Conservation (phyloP, 805 yeast species). For the Clavispora santaluciae region DNA sequence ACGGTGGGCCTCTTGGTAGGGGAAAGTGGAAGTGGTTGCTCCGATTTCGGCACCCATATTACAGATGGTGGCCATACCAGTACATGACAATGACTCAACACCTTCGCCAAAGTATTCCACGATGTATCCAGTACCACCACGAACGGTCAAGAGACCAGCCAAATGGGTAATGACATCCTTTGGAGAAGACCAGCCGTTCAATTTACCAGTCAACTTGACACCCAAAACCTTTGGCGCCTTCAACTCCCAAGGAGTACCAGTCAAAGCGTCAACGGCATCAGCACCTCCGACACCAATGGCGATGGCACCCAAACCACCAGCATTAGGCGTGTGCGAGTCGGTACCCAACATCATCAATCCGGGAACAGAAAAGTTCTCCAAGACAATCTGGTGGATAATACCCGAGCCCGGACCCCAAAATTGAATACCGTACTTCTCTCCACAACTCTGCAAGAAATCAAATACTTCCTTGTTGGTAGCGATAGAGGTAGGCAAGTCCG, state of each 20-base stretch:
- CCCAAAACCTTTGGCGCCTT: constrained; percentile 96
- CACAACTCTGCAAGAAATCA: constrained; percentile 88
- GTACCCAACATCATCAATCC: constrained; percentile 97
- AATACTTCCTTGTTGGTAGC: constrained; percentile 91
- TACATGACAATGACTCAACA: constrained; percentile 80
- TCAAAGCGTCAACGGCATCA: constrained; percentile 96
- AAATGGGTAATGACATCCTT: constrained; percentile 91
- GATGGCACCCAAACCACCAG: constrained; percentile 97
- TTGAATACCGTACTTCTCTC: constrained; percentile 92
- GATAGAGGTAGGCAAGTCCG: constrained; percentile 76
- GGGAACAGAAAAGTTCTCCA: constrained; percentile 95
- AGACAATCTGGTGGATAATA: constrained; percentile 94
- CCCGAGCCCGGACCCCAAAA: constrained; percentile 99
- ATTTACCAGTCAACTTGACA: constrained; percentile 83
- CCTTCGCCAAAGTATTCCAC: constrained; percentile 98
- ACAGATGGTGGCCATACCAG: constrained; percentile 99
- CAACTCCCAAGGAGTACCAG: constrained; percentile 98
- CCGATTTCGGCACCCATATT: constrained; percentile 99
- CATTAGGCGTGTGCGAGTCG: constrained; percentile 98
- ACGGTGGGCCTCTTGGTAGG: constrained; percentile 77
- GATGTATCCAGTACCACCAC: constrained; percentile 97
- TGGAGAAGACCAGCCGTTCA: constrained; percentile 95
- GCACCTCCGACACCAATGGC: constrained; percentile 99
- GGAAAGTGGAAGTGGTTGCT: constrained; percentile 97
- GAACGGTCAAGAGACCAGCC: constrained; percentile 90